Evolutionary conservation across 108 stramenopile species (phyloP).

Genomic region (Discostella stelligeroides): DNA sequence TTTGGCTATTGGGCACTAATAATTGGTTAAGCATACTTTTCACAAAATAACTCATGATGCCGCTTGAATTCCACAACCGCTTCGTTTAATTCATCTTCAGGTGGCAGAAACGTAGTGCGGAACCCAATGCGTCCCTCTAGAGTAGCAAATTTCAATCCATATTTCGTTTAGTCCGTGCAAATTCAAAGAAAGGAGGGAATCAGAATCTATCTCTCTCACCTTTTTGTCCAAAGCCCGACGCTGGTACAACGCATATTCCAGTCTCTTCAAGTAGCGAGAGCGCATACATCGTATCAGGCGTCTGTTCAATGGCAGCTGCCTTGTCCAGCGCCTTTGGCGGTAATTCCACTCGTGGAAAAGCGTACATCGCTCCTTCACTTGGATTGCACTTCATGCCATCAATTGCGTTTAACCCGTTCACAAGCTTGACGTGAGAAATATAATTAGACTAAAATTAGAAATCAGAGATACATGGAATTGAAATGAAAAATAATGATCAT

Average conservation of each 20-base stretch:
- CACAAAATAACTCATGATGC: slow-evolving; percentile 85
- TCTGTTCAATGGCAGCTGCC: slow-evolving; percentile 63
- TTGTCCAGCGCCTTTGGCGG: slow-evolving; percentile 83
- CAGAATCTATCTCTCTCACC: slow-evolving; percentile 5
- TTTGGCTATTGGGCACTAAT: neutral
- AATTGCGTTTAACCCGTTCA: slow-evolving; percentile 82
- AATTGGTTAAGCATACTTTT: slow-evolving; percentile 60
- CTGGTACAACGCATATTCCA: slow-evolving; percentile 94
- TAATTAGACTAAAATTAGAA: too few relatives aligned
- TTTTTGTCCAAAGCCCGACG: slow-evolving; percentile 86
- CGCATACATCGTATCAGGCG: slow-evolving; percentile 91
- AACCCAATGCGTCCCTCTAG: slow-evolving; percentile 85
- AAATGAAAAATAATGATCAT: neutral
- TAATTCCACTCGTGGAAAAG: slow-evolving; percentile 86
- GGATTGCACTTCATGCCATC: slow-evolving; percentile 85
- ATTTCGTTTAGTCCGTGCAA: neutral
- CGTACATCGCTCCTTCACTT: slow-evolving; percentile 95
- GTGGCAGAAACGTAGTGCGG: slow-evolving; percentile 94
- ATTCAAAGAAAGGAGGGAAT: neutral
- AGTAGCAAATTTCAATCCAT: neutral
- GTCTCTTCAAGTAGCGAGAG: slow-evolving; percentile 86
- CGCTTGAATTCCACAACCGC: slow-evolving; percentile 74
- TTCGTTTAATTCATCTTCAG: slow-evolving; percentile 74
- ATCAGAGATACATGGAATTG: neutral
- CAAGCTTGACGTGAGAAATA: slow-evolving; percentile 40